phyloP scores from a whole-genome alignment of 2,329 filamentous ascomycete species.

The Alternaria infectoria region DNA sequence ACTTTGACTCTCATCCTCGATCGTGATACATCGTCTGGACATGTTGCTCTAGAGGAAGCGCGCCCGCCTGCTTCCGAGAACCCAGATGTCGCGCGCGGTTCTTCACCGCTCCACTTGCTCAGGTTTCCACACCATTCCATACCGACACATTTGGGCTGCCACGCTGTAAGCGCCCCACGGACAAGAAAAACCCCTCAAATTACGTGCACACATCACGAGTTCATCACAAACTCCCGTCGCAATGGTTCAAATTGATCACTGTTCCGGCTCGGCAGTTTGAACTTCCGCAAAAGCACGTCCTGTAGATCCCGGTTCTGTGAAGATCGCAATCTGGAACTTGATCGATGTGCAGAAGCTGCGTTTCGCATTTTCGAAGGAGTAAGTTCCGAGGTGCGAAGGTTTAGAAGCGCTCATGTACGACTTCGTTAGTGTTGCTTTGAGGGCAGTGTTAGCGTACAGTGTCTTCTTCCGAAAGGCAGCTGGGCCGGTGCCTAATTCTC shows the following conservation, averaged over 20 bases:
- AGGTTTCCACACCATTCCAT: not conserved
- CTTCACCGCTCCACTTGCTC: not conserved
- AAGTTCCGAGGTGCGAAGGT: not conserved
- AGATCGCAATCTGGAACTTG: not conserved
- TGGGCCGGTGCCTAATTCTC: not conserved
- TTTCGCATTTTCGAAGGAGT: not conserved
- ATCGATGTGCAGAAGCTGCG: not conserved
- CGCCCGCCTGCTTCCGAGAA: not conserved
- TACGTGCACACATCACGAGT: not conserved
- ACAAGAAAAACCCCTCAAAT: not conserved
- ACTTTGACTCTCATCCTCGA: not conserved
- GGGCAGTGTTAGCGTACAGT: not conserved
- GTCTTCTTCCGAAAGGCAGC: not conserved
- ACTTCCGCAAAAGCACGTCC: not conserved
- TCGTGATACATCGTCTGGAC: not conserved
- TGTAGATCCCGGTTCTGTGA: not conserved
- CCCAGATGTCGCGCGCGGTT: not conserved
- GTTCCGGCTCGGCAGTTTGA: not conserved
- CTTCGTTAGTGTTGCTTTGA: not conserved
- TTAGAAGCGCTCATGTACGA: not conserved
- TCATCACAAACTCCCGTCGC: not conserved
- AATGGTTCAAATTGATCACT: conserved; percentile 1
- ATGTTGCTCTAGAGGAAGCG: not conserved
- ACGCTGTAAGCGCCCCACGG: not conserved
- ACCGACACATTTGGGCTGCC: not conserved